A percentile compares a stretch with the other conserved stretches of the same genome.
phyloP scores from a whole-genome alignment of 2,329 filamentous ascomycete genomes.

The Botryotinia globosa region DNA sequence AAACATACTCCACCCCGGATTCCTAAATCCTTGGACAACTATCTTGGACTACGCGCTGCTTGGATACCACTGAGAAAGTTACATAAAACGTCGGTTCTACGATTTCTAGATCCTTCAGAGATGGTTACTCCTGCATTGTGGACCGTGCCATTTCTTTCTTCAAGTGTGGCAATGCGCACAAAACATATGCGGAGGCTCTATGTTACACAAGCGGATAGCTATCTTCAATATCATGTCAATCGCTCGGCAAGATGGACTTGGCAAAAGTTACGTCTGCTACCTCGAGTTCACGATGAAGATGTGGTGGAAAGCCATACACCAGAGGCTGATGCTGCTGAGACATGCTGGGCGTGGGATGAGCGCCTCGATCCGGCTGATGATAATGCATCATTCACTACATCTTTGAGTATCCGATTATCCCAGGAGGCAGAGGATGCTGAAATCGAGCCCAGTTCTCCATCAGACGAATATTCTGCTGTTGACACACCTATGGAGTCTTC shows the following conservation, averaged over 20 bases:
- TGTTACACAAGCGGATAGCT: conserved; percentile 72
- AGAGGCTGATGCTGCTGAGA: conserved; percentile 60
- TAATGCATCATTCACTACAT: conserved; percentile 41
- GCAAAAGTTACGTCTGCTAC: conserved; percentile 64
- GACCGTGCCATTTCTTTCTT: conserved; percentile 67
- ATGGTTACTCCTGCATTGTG: conserved; percentile 71
- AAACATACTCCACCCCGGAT: conserved; percentile 26
- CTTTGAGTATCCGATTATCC: conserved; percentile 44
- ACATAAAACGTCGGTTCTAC: conserved; percentile 68
- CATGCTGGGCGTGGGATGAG: conserved; percentile 65
- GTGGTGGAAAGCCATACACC: conserved; percentile 48
- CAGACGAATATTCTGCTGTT: conserved; percentile 37
- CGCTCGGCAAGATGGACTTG: conserved; percentile 61
- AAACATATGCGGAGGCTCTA: conserved; percentile 61
- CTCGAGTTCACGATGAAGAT: conserved; percentile 52
- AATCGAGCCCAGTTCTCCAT: conserved; percentile 31
- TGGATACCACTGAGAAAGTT: conserved; percentile 78
- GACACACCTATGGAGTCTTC: conserved; percentile 32
- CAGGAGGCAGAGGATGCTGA: conserved; percentile 36
- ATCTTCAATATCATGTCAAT: conserved; percentile 57
- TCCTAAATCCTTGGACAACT: conserved; percentile 29
- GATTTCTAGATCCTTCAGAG: conserved; percentile 67
- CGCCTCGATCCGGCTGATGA: conserved; percentile 12
- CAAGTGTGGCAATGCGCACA: conserved; percentile 71
- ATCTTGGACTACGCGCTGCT: conserved; percentile 57